Base-by-base conservation (phyloP, 495 filamentous ascomycete species). In the Chaetomium fimeti region DNA sequence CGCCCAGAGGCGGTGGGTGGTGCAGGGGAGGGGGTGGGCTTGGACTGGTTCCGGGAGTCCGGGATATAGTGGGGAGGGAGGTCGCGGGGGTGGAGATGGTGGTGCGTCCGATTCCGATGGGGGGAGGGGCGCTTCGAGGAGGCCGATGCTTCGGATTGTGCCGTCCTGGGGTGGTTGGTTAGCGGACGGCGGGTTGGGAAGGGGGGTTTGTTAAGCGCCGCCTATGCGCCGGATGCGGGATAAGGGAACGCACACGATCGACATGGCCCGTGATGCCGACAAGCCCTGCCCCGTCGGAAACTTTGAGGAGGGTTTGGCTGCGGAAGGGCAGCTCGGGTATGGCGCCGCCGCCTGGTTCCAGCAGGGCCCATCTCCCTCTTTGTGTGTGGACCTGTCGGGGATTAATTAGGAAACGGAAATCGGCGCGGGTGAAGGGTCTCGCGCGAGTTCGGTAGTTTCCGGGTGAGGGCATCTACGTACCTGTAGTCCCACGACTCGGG, bases 251-350 rank as follows among this genome's bases (percentile, higher is more conserved):
- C 36, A 55, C 52, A 18, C 3, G 18, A 56, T 56, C 54, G 11
- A 56, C 40, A 15, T 56, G 54, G 29, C 54, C 54, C 9, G 54
- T 24, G n/a, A 56, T 12, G 7, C 54, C 54, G 8, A 40, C 54
- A 1, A 56, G 16, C 5, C 22, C 2, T 42, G 55, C 22, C 4
- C 15, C 38, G 4, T 4, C 12, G 22, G 55, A 43, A 8, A 57
- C 36, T 8, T 11, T 11, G 22, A 57, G 15, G 5, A 5, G 5
- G 16, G 55, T 16, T n/a, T 1, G 6, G 15, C 12, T 28, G 55
- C 15, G 22, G 12, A 2, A 43, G 15, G 36, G 24, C 3, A 15
- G 15, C 22, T 27, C 20, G 1, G 36, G 32, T 29, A 7, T 28
- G 2, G 5, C 1, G 18, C 32, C 16, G 12, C 18, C 8, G 51